A percentile compares a stretch with the other conserved stretches of the same genome.
These are phyloP conservation scores for Boechera stricta DNA, from an alignment of 345 rosid genomes.

Conservation along the genomic window DNA sequence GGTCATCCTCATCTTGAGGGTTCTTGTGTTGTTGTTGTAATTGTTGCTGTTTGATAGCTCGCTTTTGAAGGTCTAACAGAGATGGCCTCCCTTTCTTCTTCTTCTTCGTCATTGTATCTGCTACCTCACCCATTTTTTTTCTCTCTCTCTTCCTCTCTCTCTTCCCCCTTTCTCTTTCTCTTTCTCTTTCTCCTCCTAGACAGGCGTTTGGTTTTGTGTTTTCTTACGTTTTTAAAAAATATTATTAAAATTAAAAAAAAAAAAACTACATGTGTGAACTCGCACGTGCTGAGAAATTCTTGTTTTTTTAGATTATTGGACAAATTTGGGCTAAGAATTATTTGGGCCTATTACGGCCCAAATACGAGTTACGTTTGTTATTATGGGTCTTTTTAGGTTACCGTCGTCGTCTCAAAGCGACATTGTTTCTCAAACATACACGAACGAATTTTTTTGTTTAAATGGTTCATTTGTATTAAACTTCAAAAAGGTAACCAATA, in stretches of 20 bases:
- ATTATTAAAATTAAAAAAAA: too few species aligned
- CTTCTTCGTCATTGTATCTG: constrained; percentile 72
- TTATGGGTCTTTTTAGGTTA: too few species aligned
- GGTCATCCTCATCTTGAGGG: not conserved
- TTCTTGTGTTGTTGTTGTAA: constrained; percentile 41
- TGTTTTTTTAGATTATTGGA: too few species aligned
- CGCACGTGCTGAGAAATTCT: not conserved
- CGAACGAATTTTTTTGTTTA: too few species aligned
- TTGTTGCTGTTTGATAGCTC: constrained; percentile 79
- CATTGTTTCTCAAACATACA: too few species aligned
- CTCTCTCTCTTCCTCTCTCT: not conserved
- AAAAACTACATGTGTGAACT: not conserved
- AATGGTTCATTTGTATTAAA: too few species aligned
- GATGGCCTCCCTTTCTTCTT: constrained; percentile 99
- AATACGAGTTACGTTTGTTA: too few species aligned
- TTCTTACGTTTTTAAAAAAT: not conserved
- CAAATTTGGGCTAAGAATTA: too few species aligned
- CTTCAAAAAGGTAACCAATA: too few species aligned
- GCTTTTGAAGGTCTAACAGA: constrained; percentile 89
- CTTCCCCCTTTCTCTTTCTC: not conserved
- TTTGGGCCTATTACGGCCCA: too few species aligned
- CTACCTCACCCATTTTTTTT: constrained; percentile 55
- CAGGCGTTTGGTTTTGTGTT: constrained; percentile 4
- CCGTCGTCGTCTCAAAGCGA: too few species aligned
- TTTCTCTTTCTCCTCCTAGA: not conserved